phyloP scores from a whole-genome alignment of 495 filamentous ascomycete species.

The Chaetomium tenue region DNA sequence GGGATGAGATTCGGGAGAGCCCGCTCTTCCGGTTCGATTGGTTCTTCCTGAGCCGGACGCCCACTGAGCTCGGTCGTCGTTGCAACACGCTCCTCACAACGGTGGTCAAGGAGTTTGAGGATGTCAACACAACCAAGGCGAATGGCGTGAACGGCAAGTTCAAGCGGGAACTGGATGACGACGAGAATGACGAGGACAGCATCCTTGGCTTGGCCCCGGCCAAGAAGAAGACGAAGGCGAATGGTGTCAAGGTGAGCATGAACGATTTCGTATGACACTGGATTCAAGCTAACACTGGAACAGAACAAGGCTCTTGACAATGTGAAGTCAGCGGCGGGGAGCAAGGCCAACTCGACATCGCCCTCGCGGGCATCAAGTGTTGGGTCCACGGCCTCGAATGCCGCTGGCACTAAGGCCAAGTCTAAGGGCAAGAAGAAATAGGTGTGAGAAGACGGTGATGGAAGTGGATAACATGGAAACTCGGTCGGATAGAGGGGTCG shows the following conservation, averaged over 20 bases:
- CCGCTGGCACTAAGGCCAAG: constrained; percentile 46
- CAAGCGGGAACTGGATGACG: constrained; percentile 69
- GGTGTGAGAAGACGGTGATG: background rate
- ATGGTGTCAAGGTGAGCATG: constrained; percentile 62
- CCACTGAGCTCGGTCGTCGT: constrained; percentile 83
- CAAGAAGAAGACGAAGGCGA: constrained; percentile 86
- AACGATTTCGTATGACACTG: too few species aligned
- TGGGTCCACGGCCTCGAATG: constrained; percentile 46
- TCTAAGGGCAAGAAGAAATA: constrained; percentile 59
- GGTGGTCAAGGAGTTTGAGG: constrained; percentile 89
- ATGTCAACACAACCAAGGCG: constrained; percentile 49
- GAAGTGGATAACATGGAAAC: background rate
- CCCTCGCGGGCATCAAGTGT: constrained; percentile 58
- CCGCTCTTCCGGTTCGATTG: constrained; percentile 98
- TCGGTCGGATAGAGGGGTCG: background rate
- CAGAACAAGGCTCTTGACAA: constrained; percentile 65
- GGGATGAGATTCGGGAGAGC: constrained; percentile 89
- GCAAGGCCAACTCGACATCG: constrained; percentile 55
- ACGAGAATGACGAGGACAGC: constrained; percentile 80
- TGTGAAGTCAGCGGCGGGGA: constrained; percentile 54
- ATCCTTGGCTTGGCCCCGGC: constrained; percentile 70
- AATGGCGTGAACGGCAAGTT: constrained; percentile 70
- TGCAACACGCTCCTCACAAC: constrained; percentile 94
- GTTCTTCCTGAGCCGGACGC: constrained; percentile 96
- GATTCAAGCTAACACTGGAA: background rate